phyloP scores from a whole-genome alignment of 805 yeast species.

The Myxozyma neglecta region DNA sequence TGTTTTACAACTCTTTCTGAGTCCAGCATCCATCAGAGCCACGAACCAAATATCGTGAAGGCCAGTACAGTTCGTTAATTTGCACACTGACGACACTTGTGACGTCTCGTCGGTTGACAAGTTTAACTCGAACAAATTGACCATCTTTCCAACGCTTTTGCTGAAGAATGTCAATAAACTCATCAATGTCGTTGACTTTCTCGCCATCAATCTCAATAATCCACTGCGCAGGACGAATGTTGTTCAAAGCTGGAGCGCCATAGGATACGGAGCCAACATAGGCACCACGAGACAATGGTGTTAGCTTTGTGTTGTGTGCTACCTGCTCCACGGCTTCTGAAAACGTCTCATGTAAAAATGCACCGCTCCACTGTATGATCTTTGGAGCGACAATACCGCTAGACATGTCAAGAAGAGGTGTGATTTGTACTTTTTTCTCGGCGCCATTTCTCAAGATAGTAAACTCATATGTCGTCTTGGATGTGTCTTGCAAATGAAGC shows the following conservation, averaged over 20 bases:
- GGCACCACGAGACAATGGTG: slow-evolving; percentile 27
- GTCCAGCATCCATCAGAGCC: slow-evolving; percentile 21
- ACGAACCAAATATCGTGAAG: slow-evolving; percentile 20
- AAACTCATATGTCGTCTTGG: slow-evolving; percentile 5
- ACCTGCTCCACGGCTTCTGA: slow-evolving; percentile 30
- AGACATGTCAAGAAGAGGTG: slow-evolving; percentile 11
- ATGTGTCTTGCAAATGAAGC: slow-evolving; percentile 9
- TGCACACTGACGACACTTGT: slow-evolving; percentile 30
- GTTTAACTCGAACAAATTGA: slow-evolving; percentile 30
- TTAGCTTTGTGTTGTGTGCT: slow-evolving; percentile 12
- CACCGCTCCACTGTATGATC: slow-evolving; percentile 31
- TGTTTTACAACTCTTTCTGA: slow-evolving; percentile 4
- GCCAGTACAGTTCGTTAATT: slow-evolving; percentile 29
- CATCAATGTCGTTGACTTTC: slow-evolving; percentile 6
- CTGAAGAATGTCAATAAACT: slow-evolving; percentile 15
- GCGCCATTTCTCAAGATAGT: slow-evolving; percentile 18
- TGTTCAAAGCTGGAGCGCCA: slow-evolving; percentile 32
- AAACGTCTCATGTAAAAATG: slow-evolving; percentile 25
- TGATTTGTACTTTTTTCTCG: slow-evolving; percentile 12
- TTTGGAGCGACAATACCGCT: not conserved
- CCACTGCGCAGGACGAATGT: slow-evolving; percentile 56
- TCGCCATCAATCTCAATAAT: slow-evolving; percentile 73
- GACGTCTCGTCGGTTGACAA: slow-evolving; percentile 30
- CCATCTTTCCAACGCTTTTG: slow-evolving; percentile 23
- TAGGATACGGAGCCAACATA: slow-evolving; percentile 31